Evolutionary conservation across 306 rosid genomes (phyloP).

Genomic region (Boehmeria nivea): DNA sequence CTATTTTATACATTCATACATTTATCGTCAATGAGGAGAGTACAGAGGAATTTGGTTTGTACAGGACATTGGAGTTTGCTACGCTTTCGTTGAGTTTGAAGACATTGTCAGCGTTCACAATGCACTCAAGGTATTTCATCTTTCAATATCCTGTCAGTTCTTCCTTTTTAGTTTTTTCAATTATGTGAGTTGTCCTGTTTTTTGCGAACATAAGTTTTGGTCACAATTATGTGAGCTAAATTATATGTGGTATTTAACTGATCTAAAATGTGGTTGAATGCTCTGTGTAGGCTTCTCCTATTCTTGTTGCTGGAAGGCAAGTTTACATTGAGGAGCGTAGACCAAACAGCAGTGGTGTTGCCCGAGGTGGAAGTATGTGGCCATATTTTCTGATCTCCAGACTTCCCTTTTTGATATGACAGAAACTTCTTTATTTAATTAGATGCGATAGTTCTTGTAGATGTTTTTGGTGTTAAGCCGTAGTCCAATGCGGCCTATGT

Average conservation of each 20-base stretch:
- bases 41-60: conserved; percentile 23
- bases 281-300: conserved; percentile 74
- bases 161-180: not conserved
- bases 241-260: not conserved
- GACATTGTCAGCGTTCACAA: conserved; percentile 75
- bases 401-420: too few species aligned
- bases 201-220: not conserved
- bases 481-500: too few species aligned
- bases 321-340: conserved; percentile 87
- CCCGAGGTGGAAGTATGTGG: conserved; percentile 85
- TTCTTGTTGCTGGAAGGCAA: conserved; percentile 82
- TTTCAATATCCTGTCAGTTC: not conserved
- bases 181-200: not conserved
- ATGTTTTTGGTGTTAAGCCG: too few species aligned
- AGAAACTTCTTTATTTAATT: too few species aligned
- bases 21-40: conserved; percentile 4
- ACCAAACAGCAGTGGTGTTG: conserved; percentile 56
- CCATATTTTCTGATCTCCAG: not conserved
- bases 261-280: not conserved
- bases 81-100: conserved; percentile 95
- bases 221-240: too few species aligned
- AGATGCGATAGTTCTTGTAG: too few species aligned
- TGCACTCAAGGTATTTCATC: conserved; percentile 65
- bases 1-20: conserved; percentile 5
- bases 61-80: conserved; percentile 97